Evolutionary conservation across 1,139 yeast species (phyloP).

Genomic region (Wickerhamomyces sp.): DNA sequence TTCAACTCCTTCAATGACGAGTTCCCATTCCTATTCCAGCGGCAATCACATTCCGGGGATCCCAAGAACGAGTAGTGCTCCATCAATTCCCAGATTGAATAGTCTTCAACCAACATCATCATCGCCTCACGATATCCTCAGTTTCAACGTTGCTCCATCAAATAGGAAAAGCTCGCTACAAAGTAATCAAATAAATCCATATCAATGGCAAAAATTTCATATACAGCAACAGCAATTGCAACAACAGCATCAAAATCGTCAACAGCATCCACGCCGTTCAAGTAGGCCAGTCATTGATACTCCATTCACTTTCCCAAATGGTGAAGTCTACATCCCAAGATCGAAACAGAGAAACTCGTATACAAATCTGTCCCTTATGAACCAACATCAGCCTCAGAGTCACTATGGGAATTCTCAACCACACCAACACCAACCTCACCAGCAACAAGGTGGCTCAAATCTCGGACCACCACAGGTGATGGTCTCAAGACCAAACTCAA

Average conservation of each 20-base stretch:
- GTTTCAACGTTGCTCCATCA: constrained; percentile 1
- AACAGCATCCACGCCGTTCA: constrained; percentile 1
- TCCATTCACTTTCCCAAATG: constrained; percentile 25
- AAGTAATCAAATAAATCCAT: neutral
- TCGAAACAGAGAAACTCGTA: constrained; percentile 18
- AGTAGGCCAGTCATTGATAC: constrained; percentile 9
- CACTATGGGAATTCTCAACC: too few species aligned
- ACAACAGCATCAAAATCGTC: neutral
- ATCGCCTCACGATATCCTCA: constrained; percentile 3
- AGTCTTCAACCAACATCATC: constrained; percentile 10
- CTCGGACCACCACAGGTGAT: neutral
- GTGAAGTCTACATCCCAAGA: constrained; percentile 25
- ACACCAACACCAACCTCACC: too few species aligned
- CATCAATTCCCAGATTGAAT: constrained; percentile 10
- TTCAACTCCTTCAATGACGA: neutral
- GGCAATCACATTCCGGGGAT: neutral
- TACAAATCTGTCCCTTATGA: too few species aligned
- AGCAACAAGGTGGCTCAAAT: constrained; percentile 2
- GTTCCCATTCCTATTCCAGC: neutral
- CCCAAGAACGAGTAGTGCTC: constrained; percentile 7
- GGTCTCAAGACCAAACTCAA: neutral
- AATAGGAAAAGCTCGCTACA: constrained; percentile 3
- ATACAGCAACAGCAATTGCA: constrained; percentile 1
- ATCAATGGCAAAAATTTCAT: neutral
- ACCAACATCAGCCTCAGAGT: too few species aligned